Evolutionary conservation across 768 basidiomycete genomes (phyloP), one percentile per base, ranked within the genome.

Genomic region (Boletus coccyginus): DNA sequence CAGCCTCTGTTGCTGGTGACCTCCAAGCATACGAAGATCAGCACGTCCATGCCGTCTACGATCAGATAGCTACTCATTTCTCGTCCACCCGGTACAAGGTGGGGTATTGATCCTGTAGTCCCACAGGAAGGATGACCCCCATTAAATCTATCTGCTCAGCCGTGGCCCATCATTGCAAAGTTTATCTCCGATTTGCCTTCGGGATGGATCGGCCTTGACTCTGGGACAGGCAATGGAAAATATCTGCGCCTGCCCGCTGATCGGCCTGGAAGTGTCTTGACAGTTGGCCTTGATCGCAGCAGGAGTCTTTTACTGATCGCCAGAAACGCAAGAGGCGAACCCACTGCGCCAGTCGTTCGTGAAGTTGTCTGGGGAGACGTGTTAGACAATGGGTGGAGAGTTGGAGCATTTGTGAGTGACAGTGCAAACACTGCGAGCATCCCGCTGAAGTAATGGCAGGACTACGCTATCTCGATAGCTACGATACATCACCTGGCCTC

Each of bases 191-290:
- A 79, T 41, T 68, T 97, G 14, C 82, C 88, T 14, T 74, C 85
- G 19, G 88, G 92, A 27, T 92, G 85, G 76, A 75, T 97, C 36
- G 96, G 96, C 12, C 79, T 99, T 27, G 97, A 99, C 70, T 90
- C 92, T 27, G 97, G 97, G 7, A 93, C 93, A 27, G 97, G 97
- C 2, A 99, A 99, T 63, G 97, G 97, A 44, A 98, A 99, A 79
- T 98, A 98, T 74, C 82, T 98, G 2, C 87, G 90, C 3, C 73
- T 92, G 2, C 88, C 90, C 7, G 60, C 72, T 1, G 84, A 90
- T 47, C 78, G 82, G 16, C 84, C 84, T 7, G 75, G 77, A 13
- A 78, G 78, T 29, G 70, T 87, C 47, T 81, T 86, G 77, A 94
- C 90, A 17, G 77, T 98, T 41, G 94, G 93, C 1, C 75, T 97